Conservation (phyloP, 2,329 filamentous ascomycete genomes). For the Chalara sp. region DNA sequence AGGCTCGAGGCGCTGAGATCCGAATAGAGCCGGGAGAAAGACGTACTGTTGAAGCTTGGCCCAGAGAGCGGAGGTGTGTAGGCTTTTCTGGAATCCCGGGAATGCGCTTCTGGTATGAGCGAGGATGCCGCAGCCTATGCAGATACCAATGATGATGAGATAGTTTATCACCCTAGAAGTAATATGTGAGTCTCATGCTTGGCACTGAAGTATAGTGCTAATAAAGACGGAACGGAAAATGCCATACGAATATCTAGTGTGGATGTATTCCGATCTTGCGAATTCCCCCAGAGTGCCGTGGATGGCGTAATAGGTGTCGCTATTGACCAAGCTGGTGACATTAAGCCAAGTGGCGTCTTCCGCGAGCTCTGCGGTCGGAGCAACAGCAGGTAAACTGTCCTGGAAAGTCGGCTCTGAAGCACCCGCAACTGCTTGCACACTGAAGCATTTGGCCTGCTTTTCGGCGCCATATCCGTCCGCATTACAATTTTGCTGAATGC, state of each 20-base stretch:
- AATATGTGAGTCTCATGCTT: neutral
- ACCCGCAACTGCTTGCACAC: constrained; percentile 1
- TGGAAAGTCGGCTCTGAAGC: neutral
- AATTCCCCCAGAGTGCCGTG: neutral
- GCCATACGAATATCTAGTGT: neutral
- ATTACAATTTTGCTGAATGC: constrained; percentile 22
- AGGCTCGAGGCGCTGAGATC: neutral
- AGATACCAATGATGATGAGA: neutral
- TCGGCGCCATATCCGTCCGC: constrained; percentile 9
- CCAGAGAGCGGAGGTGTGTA: neutral
- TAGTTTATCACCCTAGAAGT: neutral
- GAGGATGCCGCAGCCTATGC: neutral
- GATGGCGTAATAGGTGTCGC: neutral
- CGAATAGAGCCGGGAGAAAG: constrained; percentile 1
- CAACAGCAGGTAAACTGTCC: neutral
- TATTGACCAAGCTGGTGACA: constrained; percentile 7
- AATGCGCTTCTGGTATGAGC: neutral
- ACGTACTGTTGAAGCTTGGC: neutral
- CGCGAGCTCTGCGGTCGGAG: neutral
- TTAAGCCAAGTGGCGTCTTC: neutral
- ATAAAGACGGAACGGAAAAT: neutral
- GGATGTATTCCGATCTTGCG: neutral
- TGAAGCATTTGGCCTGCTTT: constrained; percentile 21
- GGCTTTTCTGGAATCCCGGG: neutral
- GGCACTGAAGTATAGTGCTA: neutral